phyloP scores from a whole-genome alignment of 345 rosid genomes.

The Gynandropsis gynandra region DNA sequence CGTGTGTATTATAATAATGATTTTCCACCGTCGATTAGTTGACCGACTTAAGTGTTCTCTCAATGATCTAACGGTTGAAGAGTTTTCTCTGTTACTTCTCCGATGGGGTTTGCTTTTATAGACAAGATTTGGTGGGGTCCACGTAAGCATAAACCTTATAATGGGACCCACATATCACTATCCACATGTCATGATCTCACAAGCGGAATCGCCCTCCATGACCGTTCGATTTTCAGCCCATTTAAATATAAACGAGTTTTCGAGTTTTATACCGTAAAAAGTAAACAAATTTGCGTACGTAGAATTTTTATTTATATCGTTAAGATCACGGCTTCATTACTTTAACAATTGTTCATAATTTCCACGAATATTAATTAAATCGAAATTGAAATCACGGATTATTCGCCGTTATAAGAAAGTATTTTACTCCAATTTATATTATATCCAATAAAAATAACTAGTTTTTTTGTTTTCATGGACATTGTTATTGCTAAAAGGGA shows the following conservation, averaged over 20 bases:
- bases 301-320: too few species aligned
- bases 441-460: too few species aligned
- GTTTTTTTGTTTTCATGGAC: too few species aligned
- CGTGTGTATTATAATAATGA: not conserved
- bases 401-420: not conserved
- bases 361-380: too few species aligned
- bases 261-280: too few species aligned
- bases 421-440: too few species aligned
- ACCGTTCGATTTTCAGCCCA: conserved; percentile 9
- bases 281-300: too few species aligned
- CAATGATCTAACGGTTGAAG: conserved; percentile 15
- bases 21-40: conserved; percentile 3
- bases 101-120: conserved; percentile 23
- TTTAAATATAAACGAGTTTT: not conserved
- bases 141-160: conserved; percentile 16
- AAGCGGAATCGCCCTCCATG: not conserved
- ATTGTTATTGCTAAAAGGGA: too few species aligned
- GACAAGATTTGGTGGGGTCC: conserved; percentile 24
- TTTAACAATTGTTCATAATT: too few species aligned
- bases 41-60: conserved; percentile 16
- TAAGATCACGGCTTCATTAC: too few species aligned
- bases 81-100: conserved; percentile 18
- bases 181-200: conserved; percentile 13
- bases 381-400: too few species aligned
- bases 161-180: not conserved